A percentile compares a stretch with the other conserved stretches of the same genome.
phyloP scores from a whole-genome alignment of 2,329 filamentous ascomycete species.

The Trichoderma sp. region DNA sequence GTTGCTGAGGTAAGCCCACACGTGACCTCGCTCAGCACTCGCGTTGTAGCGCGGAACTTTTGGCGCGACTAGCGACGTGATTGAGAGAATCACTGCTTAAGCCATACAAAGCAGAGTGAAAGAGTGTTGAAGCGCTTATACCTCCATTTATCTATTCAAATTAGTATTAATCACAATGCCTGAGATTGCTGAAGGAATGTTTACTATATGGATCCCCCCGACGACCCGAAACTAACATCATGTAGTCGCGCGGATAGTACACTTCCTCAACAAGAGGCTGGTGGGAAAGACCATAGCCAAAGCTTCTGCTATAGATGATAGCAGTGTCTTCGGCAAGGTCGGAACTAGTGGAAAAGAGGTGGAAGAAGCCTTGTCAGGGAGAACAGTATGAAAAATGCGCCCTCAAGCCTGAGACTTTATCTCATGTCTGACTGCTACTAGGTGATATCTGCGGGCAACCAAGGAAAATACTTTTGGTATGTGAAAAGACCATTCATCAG shows the following conservation, averaged over 20 bases:
- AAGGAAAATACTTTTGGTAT: constrained; percentile 96
- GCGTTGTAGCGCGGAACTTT: neutral
- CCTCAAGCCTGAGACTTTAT: neutral
- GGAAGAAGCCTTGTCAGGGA: constrained; percentile 72
- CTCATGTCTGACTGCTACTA: constrained; percentile 30
- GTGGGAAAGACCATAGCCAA: constrained; percentile 78
- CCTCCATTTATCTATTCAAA: neutral
- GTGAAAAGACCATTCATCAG: constrained; percentile 21
- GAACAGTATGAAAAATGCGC: constrained; percentile 52
- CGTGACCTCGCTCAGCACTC: constrained; percentile 37
- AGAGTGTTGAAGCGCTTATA: neutral
- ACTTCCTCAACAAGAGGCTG: constrained; percentile 81
- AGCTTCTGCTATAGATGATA: constrained; percentile 75
- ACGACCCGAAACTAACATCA: neutral
- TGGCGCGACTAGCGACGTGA: constrained; percentile 9
- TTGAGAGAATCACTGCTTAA: neutral
- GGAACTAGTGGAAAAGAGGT: constrained; percentile 79
- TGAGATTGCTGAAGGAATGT: constrained; percentile 63
- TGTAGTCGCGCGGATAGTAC: constrained; percentile 78
- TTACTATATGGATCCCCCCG: neutral
- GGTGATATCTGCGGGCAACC: constrained; percentile 71
- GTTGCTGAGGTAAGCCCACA: constrained; percentile 37
- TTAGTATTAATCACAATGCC: constrained; percentile 52
- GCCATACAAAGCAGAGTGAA: neutral
- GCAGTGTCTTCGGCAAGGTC: constrained; percentile 87